Evolutionary conservation across 2,329 filamentous ascomycete genomes (phyloP).

Genomic region (Coniosporium tulheliwenetii): DNA sequence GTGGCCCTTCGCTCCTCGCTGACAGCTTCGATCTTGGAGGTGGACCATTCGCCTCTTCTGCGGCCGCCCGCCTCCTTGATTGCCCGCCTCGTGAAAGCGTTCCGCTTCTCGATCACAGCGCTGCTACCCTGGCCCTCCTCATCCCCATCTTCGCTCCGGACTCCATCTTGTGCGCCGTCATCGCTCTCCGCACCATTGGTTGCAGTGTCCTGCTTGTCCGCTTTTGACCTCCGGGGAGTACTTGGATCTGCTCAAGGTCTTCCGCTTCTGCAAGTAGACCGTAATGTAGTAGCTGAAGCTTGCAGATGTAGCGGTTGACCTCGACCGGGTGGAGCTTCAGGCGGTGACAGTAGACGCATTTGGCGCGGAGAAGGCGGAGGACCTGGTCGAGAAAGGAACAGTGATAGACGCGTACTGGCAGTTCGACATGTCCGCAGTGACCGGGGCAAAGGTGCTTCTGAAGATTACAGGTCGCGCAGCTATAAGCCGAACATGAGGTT

Average conservation of each 20-base stretch:
- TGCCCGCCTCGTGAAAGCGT: conserved; percentile 55
- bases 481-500: conserved; percentile 18
- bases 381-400: conserved; percentile 93
- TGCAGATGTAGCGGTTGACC: conserved; percentile 67
- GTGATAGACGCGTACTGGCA: conserved; percentile 87
- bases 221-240: conserved; percentile 11
- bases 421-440: conserved; percentile 87
- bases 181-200: conserved; percentile 20
- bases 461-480: conserved; percentile 85
- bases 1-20: conserved; percentile 60
- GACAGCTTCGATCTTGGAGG: conserved; percentile 69
- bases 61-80: conserved; percentile 44
- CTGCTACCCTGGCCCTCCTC: conserved; percentile 26
- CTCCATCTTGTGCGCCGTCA: conserved; percentile 22
- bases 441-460: conserved; percentile 72
- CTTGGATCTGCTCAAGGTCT: conserved; percentile 30
- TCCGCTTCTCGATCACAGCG: conserved; percentile 38
- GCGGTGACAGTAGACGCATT: conserved; percentile 81
- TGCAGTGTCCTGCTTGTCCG: conserved; percentile 3
- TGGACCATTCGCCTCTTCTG: conserved; percentile 28
- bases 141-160: conserved; percentile 48
- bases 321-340: conserved; percentile 66
- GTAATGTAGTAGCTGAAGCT: conserved; percentile 70
- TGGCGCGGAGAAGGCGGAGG: conserved; percentile 66
- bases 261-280: conserved; percentile 59